A percentile compares a stretch with the other conserved stretches of the same genome.
Evolutionary conservation across 192 early-diverging fungal species (phyloP).

Genomic region (Dissophora ornata): DNA sequence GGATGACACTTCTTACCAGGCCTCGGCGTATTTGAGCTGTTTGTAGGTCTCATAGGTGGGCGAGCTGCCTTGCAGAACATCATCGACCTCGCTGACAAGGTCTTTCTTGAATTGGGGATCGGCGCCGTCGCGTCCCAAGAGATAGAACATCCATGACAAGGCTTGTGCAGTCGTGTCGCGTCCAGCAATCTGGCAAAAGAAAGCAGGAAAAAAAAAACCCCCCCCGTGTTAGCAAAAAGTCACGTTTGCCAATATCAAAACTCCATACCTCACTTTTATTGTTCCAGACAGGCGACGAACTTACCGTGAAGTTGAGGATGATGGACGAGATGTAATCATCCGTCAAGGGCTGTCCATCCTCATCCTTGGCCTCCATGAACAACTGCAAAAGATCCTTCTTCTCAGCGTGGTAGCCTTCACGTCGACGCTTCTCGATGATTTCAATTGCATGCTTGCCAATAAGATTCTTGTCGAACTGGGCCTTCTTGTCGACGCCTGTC

Average conservation of each 20-base stretch:
- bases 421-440: conserved; percentile 38
- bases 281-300: too few relatives aligned
- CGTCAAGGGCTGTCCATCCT: conserved; percentile 47
- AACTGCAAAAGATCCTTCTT: conserved; percentile 55
- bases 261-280: too few relatives aligned
- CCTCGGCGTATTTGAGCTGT: conserved; percentile 30
- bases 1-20: conserved; percentile 28
- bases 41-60: conserved; percentile 42
- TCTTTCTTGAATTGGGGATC: conserved; percentile 32
- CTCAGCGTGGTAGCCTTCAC: neutral
- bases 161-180: conserved; percentile 68
- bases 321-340: conserved; percentile 60
- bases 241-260: too few relatives aligned
- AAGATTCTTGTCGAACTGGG: conserved; percentile 16
- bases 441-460: conserved; percentile 25
- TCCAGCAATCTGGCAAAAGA: conserved; percentile 22
- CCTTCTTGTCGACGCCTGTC: conserved; percentile 12
- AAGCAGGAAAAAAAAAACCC: too few relatives aligned
- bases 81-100: conserved; percentile 49
- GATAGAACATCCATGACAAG: conserved; percentile 65
- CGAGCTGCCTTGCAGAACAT: conserved; percentile 2
- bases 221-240: too few relatives aligned
- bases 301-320: conserved; percentile 57
- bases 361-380: conserved; percentile 57
- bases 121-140: conserved; percentile 34